Percentiles rank a stretch among this genome's conserved stretches.
Evolutionary conservation across 2,329 filamentous ascomycete genomes (phyloP).

Genomic region (Penicillium sp.): DNA sequence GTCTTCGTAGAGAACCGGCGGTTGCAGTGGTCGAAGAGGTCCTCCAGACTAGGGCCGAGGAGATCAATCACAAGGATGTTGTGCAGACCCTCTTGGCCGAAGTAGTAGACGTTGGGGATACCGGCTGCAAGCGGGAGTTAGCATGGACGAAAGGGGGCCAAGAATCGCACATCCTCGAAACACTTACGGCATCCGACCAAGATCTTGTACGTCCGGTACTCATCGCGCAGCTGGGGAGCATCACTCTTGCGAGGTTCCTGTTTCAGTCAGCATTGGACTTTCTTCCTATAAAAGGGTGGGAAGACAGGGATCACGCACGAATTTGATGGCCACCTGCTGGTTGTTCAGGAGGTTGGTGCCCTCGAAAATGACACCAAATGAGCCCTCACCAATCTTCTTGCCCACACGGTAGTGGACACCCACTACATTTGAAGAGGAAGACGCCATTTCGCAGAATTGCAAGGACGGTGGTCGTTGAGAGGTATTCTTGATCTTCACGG

Average conservation of each 20-base stretch:
- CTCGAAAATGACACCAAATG: constrained; percentile 98
- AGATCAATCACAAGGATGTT: constrained; percentile 99
- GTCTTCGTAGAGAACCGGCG: constrained; percentile 95
- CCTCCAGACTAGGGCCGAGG: constrained; percentile 89
- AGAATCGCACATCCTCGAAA: constrained; percentile 1
- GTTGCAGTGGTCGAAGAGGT: constrained; percentile 97
- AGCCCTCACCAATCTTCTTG: constrained; percentile 99
- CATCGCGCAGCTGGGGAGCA: constrained; percentile 94
- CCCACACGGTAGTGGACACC: constrained; percentile 98
- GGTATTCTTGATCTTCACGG: constrained; percentile 20
- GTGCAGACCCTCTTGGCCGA: constrained; percentile 96
- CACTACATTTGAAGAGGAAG: constrained; percentile 92
- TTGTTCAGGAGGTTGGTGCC: constrained; percentile 98
- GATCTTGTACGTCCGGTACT: constrained; percentile 99
- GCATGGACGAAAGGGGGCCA: constrained; percentile 17
- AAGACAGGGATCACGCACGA: constrained; percentile 63
- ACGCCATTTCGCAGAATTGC: constrained; percentile 62
- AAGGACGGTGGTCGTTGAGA: constrained; percentile 16
- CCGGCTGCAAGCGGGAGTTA: constrained; percentile 66
- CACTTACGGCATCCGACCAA: constrained; percentile 96
- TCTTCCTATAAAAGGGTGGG: background rate
- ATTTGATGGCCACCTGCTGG: constrained; percentile 99
- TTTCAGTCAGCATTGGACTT: constrained; percentile 25
- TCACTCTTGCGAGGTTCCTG: constrained; percentile 98
- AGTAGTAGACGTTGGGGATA: constrained; percentile 99